Evolutionary conservation across 768 basidiomycete species (phyloP).

Genomic region (Paxillus ammoniavirescens): DNA sequence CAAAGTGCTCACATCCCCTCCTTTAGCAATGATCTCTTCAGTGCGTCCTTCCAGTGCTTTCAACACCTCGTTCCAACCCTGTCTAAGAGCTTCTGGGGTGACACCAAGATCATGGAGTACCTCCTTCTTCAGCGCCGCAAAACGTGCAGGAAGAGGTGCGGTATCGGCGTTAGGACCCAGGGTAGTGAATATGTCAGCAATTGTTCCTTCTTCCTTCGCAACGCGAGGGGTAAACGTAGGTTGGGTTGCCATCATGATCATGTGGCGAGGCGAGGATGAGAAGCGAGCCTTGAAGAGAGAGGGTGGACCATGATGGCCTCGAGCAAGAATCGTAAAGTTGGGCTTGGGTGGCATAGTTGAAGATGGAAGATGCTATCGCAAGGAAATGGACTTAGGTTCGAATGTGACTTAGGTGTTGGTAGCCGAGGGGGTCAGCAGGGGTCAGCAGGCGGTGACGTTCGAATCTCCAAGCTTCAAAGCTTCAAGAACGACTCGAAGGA

Average conservation of each 20-base stretch:
- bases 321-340: not conserved
- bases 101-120: constrained; percentile 41
- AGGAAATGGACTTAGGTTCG: too few species aligned
- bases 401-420: too few species aligned
- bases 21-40: constrained; percentile 44
- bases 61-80: constrained; percentile 58
- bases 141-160: constrained; percentile 51
- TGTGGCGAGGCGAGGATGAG: not conserved
- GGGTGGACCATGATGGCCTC: not conserved
- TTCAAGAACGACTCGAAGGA: too few species aligned
- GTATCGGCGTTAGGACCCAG: constrained; percentile 37
- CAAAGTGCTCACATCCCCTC: constrained; percentile 42
- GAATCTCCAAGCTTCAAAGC: too few species aligned
- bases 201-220: constrained; percentile 35
- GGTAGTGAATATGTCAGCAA: constrained; percentile 47
- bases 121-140: constrained; percentile 56
- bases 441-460: too few species aligned
- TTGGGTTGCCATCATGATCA: constrained; percentile 12
- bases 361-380: not conserved
- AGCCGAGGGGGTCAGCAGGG: too few species aligned
- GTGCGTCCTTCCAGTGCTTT: constrained; percentile 45
- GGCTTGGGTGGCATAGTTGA: constrained; percentile 2
- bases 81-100: constrained; percentile 28
- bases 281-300: not conserved
- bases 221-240: not conserved